These are phyloP conservation scores for Brassica napus DNA, from an alignment of 345 rosid genomes.

Conservation along the genomic window DNA sequence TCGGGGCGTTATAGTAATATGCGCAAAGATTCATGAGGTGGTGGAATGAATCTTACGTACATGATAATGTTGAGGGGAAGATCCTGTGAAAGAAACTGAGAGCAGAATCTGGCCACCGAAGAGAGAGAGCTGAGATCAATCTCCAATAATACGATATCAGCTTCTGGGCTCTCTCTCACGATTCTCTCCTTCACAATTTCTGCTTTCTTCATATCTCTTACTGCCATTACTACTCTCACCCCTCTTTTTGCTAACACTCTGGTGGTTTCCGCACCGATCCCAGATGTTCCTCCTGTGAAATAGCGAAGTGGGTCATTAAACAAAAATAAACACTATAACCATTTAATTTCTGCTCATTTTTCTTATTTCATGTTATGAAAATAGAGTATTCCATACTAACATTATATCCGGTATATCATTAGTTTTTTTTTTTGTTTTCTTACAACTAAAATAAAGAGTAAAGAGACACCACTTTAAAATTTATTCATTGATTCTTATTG, in stretches of 20 bases:
- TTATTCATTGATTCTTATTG: conserved; percentile 22
- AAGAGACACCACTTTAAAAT: conserved; percentile 22
- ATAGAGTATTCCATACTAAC: not conserved
- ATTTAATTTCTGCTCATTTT: not conserved
- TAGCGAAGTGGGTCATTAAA: not conserved
- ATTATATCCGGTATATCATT: not conserved
- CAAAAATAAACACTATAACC: not conserved
- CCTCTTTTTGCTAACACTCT: conserved; percentile 86
- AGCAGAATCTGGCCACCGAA: conserved; percentile 70
- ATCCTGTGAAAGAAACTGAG: conserved; percentile 61
- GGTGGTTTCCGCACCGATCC: conserved; percentile 90
- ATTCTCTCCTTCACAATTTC: conserved; percentile 58
- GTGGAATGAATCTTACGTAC: conserved; percentile 47
- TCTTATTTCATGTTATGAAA: not conserved
- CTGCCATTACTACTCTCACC: conserved; percentile 74
- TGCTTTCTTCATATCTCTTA: conserved; percentile 80
- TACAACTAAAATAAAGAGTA: not conserved
- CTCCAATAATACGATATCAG: conserved; percentile 59
- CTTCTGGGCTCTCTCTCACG: conserved; percentile 56
- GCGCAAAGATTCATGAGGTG: conserved; percentile 11
- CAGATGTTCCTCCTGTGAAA: conserved; percentile 82
- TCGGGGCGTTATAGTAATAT: not conserved
- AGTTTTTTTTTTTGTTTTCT: not conserved
- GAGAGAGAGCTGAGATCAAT: conserved; percentile 81
- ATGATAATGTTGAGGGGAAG: conserved; percentile 86